Conservation (phyloP, 441 rosid genomes). For the Brassica balearica region DNA sequence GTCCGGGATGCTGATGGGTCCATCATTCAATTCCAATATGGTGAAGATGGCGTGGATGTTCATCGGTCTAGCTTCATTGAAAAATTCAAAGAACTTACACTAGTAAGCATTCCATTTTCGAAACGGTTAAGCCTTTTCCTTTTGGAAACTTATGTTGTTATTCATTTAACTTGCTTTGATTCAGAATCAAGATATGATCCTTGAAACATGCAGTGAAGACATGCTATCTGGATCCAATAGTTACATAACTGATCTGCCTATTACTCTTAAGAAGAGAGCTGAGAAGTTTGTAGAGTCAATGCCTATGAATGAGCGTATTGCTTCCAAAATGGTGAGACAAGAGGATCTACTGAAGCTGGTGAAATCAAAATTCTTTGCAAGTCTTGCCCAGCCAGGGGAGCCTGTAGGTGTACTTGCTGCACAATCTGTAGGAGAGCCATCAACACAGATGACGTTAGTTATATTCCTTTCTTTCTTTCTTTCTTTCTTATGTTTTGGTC, state of each 20-base stretch:
- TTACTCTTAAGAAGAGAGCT: slow-evolving; percentile 70
- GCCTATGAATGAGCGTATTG: slow-evolving; percentile 49
- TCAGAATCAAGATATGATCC: slow-evolving; percentile 81
- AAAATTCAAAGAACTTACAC: slow-evolving; percentile 73
- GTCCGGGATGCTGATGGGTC: slow-evolving; percentile 99
- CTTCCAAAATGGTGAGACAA: slow-evolving; percentile 49
- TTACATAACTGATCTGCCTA: slow-evolving; percentile 66
- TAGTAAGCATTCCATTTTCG: slow-evolving; percentile 51
- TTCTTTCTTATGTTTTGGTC: too few relatives aligned
- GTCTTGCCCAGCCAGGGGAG: slow-evolving; percentile 99
- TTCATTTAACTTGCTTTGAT: slow-evolving; percentile 32
- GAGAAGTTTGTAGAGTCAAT: slow-evolving; percentile 59
- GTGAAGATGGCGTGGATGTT: slow-evolving; percentile 99
- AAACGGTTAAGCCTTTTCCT: slow-evolving; percentile 26
- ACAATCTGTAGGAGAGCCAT: slow-evolving; percentile 99
- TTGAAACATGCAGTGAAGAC: slow-evolving; percentile 51
- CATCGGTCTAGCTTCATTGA: slow-evolving; percentile 83
- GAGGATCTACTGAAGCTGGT: slow-evolving; percentile 69
- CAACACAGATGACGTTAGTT: slow-evolving; percentile 99
- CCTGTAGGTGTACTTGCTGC: slow-evolving; percentile 99
- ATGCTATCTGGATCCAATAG: slow-evolving; percentile 54
- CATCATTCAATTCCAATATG: slow-evolving; percentile 88
- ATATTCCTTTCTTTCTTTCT: slow-evolving; percentile 26
- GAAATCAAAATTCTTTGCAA: slow-evolving; percentile 73
- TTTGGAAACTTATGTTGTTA: slow-evolving; percentile 14